phyloP scores from a whole-genome alignment of 2,329 filamentous ascomycete species.

The Apiospora phragmitis region DNA sequence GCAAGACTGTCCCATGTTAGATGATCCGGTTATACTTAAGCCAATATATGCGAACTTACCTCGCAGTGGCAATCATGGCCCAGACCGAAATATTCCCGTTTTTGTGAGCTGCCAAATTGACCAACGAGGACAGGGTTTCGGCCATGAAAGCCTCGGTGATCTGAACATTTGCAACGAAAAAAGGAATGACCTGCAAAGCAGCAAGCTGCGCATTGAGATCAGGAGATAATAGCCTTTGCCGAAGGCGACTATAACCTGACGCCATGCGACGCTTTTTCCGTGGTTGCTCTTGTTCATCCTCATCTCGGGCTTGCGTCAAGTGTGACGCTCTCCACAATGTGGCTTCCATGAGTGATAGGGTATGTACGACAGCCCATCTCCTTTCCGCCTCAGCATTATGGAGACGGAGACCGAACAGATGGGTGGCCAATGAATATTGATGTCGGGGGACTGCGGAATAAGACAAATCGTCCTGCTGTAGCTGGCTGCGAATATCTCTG shows the following conservation, averaged over 20 bases:
- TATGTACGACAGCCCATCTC: constrained; percentile 60
- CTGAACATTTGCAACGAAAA: constrained; percentile 50
- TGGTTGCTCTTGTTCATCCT: constrained; percentile 43
- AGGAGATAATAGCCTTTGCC: constrained; percentile 46
- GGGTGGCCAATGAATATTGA: constrained; percentile 45
- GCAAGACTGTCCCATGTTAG: constrained; percentile 41
- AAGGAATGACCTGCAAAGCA: constrained; percentile 59
- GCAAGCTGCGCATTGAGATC: constrained; percentile 48
- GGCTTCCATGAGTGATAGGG: constrained; percentile 58
- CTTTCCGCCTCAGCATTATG: constrained; percentile 57
- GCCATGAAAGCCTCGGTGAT: constrained; percentile 52
- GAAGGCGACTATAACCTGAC: constrained; percentile 45
- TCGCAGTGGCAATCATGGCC: constrained; percentile 80
- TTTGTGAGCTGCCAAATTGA: constrained; percentile 67
- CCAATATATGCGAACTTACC: constrained; percentile 49
- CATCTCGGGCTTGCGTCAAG: constrained; percentile 17
- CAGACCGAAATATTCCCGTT: constrained; percentile 68
- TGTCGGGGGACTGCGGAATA: constrained; percentile 51
- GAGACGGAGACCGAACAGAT: constrained; percentile 54
- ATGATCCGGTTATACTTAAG: background rate
- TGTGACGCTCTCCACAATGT: constrained; percentile 37
- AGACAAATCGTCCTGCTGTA: constrained; percentile 76
- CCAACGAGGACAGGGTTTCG: constrained; percentile 58
- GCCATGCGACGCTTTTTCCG: constrained; percentile 52
- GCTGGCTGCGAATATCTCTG: constrained; percentile 67